A percentile compares a stretch with the other conserved stretches of the same genome.
Evolutionary conservation across 1,284 basidiomycete species (phyloP).

Genomic region (Xerocomus tenax): DNA sequence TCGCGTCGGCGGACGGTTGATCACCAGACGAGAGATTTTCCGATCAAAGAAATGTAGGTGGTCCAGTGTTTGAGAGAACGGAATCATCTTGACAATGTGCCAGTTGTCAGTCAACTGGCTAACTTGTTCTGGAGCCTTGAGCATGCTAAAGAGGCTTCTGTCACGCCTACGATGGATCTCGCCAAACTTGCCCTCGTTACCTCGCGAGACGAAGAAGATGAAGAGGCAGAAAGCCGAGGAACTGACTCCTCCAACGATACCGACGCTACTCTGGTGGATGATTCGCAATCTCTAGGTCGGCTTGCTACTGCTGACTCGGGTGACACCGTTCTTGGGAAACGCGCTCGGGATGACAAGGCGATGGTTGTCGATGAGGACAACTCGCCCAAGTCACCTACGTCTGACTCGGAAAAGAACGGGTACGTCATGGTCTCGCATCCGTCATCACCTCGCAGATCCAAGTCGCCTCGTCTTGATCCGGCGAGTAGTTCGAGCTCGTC

Average conservation of each 20-base stretch:
- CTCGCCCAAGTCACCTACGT: conserved; percentile 28
- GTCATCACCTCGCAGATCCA: conserved; percentile 34
- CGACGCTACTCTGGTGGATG: conserved; percentile 76
- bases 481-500: conserved; percentile 29
- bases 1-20: conserved; percentile 77
- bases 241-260: conserved; percentile 77
- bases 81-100: conserved; percentile 13
- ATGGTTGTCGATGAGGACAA: conserved; percentile 45
- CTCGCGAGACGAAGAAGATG: conserved; percentile 81
- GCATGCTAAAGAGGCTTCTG: conserved; percentile 53
- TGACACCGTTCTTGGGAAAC: conserved; percentile 67
- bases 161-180: conserved; percentile 78
- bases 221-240: conserved; percentile 60
- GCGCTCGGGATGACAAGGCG: conserved; percentile 45
- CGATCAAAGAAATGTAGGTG: conserved; percentile 75
- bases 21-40: conserved; percentile 71
- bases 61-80: background rate
- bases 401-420: conserved; percentile 39
- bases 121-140: conserved; percentile 75
- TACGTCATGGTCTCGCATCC: conserved; percentile 42
- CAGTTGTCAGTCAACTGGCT: conserved; percentile 74
- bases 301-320: conserved; percentile 29
- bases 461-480: conserved; percentile 32
- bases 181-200: conserved; percentile 91
- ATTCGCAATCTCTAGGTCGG: conserved; percentile 38